These are phyloP conservation scores for Suillus bovinus DNA, from an alignment of 768 basidiomycete genomes.

Conservation along the genomic window DNA sequence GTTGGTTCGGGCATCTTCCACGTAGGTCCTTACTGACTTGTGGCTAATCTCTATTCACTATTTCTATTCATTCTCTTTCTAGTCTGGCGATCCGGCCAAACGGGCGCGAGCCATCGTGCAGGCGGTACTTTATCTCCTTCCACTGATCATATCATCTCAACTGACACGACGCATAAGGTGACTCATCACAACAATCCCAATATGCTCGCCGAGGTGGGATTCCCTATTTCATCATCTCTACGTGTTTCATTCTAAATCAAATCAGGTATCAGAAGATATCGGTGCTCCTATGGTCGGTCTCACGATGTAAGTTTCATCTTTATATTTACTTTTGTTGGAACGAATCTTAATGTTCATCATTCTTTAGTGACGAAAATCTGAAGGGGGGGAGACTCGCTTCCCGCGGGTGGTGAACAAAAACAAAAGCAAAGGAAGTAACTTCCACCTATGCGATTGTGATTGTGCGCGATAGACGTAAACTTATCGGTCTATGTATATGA, in stretches of 20 bases:
- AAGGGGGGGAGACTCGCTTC: constrained; percentile 70
- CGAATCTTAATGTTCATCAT: background rate
- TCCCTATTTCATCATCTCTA: constrained; percentile 12
- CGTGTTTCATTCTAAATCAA: constrained; percentile 2
- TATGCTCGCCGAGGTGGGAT: constrained; percentile 77
- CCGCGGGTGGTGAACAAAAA: constrained; percentile 59
- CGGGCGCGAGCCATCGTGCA: constrained; percentile 95
- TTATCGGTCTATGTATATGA: constrained; percentile 4
- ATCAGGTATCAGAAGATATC: constrained; percentile 75
- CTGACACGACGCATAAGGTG: constrained; percentile 43
- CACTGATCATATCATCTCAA: constrained; percentile 2
- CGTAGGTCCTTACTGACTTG: constrained; percentile 43
- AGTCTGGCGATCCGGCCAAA: constrained; percentile 93
- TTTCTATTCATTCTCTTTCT: constrained; percentile 1
- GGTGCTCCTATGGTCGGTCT: constrained; percentile 94
- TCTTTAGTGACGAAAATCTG: constrained; percentile 56
- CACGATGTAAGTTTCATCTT: constrained; percentile 70
- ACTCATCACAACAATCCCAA: constrained; percentile 97
- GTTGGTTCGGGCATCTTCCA: constrained; percentile 98
- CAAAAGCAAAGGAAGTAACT: background rate
- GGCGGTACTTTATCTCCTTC: constrained; percentile 55
- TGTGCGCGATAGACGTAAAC: constrained; percentile 13
- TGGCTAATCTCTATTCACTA: constrained; percentile 5
- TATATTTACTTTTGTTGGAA: background rate
- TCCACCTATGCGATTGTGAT: background rate